Percentiles rank a stretch among this genome's conserved stretches.
Evolutionary conservation across 169 alveolate genomes (phyloP).

Genomic region (Perkinsus marinus): DNA sequence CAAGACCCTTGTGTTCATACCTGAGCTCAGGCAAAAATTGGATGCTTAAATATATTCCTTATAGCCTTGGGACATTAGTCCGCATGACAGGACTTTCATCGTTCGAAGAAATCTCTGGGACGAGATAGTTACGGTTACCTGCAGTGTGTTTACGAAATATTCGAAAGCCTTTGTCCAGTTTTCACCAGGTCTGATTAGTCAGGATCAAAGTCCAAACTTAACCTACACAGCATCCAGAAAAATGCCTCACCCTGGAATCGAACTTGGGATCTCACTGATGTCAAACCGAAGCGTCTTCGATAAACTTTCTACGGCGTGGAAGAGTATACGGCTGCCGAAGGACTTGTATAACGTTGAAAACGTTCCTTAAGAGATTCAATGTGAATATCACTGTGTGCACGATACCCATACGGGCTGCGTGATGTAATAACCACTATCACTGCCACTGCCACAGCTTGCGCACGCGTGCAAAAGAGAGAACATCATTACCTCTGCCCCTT

Average conservation of each 20-base stretch:
- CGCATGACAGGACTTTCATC: background rate
- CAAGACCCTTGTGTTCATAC: conserved; percentile 25
- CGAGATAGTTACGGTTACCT: too few species aligned
- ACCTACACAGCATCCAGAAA: background rate
- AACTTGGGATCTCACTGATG: background rate
- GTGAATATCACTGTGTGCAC: too few species aligned
- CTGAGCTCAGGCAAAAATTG: background rate
- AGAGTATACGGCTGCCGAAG: too few species aligned
- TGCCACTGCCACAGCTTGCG: too few species aligned
- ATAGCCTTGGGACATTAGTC: background rate
- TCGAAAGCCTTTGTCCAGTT: background rate
- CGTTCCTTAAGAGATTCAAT: too few species aligned
- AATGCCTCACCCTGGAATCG: background rate
- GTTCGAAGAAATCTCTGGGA: too few species aligned
- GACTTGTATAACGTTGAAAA: too few species aligned
- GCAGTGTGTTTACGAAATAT: background rate
- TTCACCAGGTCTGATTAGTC: background rate
- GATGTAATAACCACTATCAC: too few species aligned
- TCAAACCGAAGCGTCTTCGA: too few species aligned
- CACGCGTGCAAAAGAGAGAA: background rate
- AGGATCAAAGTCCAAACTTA: background rate
- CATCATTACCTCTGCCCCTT: background rate
- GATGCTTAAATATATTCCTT: background rate
- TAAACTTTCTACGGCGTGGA: too few species aligned
- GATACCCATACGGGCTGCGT: too few species aligned